Evolutionary conservation across 352 stramenopile species (phyloP).

Genomic region (Phytophthora sp.): DNA sequence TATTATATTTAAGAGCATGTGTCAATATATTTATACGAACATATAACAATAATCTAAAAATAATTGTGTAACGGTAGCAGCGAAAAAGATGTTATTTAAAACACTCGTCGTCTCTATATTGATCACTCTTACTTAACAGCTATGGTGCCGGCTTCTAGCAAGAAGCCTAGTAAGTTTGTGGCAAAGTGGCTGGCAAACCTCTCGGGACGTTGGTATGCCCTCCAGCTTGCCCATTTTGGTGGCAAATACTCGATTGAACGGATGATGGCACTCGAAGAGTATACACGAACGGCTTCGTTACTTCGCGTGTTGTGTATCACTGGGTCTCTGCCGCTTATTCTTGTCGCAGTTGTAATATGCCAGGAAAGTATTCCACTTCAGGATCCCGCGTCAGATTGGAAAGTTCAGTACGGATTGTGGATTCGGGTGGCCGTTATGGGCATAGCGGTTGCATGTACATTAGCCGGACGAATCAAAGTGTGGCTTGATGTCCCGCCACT

Average conservation of each 20-base stretch:
- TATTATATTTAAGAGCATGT: too few relatives aligned
- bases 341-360: neutral
- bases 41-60: too few relatives aligned
- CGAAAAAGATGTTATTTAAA: too few relatives aligned
- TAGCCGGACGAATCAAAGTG: neutral
- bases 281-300: neutral
- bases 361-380: constrained; percentile 3
- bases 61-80: too few relatives aligned
- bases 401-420: neutral
- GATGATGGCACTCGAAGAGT: neutral
- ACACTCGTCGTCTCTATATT: too few relatives aligned
- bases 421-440: neutral
- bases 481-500: neutral
- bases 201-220: too few relatives aligned
- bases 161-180: too few relatives aligned
- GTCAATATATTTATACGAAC: constrained; percentile 1
- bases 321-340: neutral
- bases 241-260: constrained; percentile 4
- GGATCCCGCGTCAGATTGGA: neutral
- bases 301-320: neutral
- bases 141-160: too few relatives aligned
- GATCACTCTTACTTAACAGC: too few relatives aligned
- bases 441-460: neutral
- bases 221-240: neutral
- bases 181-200: too few relatives aligned